Conservation (phyloP, 192 early-diverging fungal species). For the Podila clonocystis region DNA sequence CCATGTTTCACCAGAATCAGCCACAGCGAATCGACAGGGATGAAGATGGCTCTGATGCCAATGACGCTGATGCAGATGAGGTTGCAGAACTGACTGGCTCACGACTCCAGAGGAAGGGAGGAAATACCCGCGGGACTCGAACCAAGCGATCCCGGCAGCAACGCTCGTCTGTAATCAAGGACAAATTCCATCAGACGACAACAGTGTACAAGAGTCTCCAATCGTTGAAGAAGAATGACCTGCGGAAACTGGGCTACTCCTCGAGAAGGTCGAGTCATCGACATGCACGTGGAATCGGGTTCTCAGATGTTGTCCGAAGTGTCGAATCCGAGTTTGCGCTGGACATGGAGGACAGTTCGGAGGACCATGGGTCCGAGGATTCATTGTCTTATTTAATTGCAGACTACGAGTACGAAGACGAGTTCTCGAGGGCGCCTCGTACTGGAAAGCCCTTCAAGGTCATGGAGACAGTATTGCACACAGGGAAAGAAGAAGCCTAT, state of each 20-base stretch:
- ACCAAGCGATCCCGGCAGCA: not conserved
- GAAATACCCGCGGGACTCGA: not conserved
- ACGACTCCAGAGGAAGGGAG: not conserved
- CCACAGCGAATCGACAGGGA: not conserved
- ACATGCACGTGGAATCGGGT: constrained; percentile 4
- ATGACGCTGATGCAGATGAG: constrained; percentile 25
- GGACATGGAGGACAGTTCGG: not conserved
- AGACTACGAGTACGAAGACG: constrained; percentile 13
- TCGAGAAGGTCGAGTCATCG: not conserved
- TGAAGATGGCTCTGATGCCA: constrained; percentile 16
- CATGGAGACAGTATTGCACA: not conserved
- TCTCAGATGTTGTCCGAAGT: constrained; percentile 19
- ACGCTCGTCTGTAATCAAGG: not conserved
- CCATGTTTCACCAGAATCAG: not conserved
- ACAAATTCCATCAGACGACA: too few relatives aligned
- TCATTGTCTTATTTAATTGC: constrained; percentile 19
- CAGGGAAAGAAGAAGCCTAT: not conserved
- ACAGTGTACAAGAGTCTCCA: not conserved
- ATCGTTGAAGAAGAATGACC: not conserved
- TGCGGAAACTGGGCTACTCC: not conserved
- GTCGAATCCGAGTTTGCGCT: constrained; percentile 27
- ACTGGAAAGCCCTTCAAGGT: not conserved
- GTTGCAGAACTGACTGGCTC: not conserved
- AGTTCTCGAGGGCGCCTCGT: not conserved
- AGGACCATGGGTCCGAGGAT: constrained; percentile 17